Conservation (phyloP, 1,284 basidiomycete species). For the Puccinia horiana region DNA sequence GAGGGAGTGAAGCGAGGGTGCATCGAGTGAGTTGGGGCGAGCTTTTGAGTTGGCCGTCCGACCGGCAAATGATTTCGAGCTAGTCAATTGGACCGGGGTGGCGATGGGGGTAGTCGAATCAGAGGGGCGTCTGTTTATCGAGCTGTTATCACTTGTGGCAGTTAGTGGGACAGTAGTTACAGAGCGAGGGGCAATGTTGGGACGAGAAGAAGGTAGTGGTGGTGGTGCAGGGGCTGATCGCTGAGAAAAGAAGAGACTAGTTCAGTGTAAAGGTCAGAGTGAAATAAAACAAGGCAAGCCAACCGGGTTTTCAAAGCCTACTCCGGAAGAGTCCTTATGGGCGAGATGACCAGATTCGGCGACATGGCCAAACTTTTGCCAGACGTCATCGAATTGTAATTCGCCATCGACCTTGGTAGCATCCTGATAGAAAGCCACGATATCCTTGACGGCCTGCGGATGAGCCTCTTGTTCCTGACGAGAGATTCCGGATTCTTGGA, state of each 20-base stretch:
- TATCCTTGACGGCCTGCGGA: constrained; percentile 96
- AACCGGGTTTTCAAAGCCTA: constrained; percentile 50
- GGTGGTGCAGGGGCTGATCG: constrained; percentile 53
- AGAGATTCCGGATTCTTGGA: constrained; percentile 95
- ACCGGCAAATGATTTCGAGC: constrained; percentile 46
- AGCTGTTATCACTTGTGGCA: not conserved
- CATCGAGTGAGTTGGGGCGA: constrained; percentile 52
- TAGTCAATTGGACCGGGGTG: constrained; percentile 41
- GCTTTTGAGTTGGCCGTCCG: constrained; percentile 42
- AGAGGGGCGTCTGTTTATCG: not conserved
- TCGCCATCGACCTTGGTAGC: constrained; percentile 57
- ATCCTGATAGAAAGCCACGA: constrained; percentile 95
- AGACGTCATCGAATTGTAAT: constrained; percentile 55
- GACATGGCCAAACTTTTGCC: constrained; percentile 57
- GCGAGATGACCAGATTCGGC: constrained; percentile 48
- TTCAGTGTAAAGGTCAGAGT: not conserved
- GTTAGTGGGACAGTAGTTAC: constrained; percentile 37
- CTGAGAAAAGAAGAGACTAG: not conserved
- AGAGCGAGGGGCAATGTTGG: not conserved
- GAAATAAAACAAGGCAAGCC: not conserved
- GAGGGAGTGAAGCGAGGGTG: constrained; percentile 55
- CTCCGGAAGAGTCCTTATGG: not conserved
- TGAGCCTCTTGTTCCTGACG: constrained; percentile 94
- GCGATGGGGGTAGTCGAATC: not conserved
- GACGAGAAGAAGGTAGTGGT: not conserved